phyloP scores from a whole-genome alignment of 257 asterid genomes.

The Solanum corneliomulleri region DNA sequence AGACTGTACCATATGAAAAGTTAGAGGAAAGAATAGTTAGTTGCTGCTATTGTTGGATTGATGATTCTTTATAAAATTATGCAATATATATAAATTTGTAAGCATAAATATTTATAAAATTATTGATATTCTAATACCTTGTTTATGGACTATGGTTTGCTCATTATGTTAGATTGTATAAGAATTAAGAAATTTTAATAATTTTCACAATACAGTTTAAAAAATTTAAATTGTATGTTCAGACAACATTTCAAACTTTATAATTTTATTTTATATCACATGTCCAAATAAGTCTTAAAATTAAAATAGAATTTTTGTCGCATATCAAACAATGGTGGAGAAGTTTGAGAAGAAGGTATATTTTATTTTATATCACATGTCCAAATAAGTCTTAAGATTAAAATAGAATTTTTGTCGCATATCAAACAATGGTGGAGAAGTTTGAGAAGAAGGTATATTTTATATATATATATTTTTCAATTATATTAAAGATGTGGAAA shows the following conservation, averaged over 20 bases:
- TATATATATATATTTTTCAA: no score
- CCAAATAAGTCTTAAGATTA: not conserved
- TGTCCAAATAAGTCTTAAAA: not conserved
- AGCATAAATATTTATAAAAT: not conserved
- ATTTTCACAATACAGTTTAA: not conserved
- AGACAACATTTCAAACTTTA: no score
- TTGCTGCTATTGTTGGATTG: not conserved
- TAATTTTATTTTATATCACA: not conserved
- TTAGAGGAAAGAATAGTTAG: not conserved
- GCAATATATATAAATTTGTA: not conserved
- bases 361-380: not conserved
- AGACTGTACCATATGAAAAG: not conserved
- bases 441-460: no score
- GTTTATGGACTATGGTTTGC: not conserved
- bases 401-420: not conserved
- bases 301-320: not conserved
- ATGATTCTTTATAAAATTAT: not conserved
- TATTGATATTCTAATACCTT: no score
- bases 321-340: no score
- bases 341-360: no score
- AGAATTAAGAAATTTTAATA: no score
- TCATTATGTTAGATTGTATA: not conserved
- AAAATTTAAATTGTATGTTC: no score
- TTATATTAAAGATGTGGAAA: no score
- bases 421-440: no score